phyloP scores from a whole-genome alignment of 495 filamentous ascomycete species.

The Cercophora scortea region DNA sequence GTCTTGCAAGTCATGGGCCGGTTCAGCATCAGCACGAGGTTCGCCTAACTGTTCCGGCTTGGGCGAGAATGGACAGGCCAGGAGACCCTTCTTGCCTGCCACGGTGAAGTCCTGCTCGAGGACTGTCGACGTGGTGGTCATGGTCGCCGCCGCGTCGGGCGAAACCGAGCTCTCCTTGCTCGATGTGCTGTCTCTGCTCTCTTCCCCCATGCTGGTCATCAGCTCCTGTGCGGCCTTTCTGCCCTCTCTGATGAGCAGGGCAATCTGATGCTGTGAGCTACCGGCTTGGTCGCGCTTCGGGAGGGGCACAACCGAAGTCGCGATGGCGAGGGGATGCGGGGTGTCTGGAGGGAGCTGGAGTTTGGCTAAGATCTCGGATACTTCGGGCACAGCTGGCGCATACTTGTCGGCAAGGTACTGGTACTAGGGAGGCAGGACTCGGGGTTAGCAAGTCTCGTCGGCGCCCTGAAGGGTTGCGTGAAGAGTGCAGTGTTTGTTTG shows the following conservation, averaged over 20 bases:
- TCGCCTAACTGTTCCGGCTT: conserved; percentile 16
- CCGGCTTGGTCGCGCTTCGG: conserved; percentile 31
- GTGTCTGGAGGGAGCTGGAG: conserved; percentile 47
- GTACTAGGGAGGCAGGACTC: conserved; percentile 26
- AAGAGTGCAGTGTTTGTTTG: conserved; percentile 22
- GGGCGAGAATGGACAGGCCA: conserved; percentile 53
- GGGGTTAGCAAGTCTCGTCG: conserved; percentile 9
- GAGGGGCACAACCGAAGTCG: conserved; percentile 41
- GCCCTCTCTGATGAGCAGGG: conserved; percentile 47
- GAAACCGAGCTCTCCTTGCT: conserved; percentile 32
- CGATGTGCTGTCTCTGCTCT: conserved; percentile 28
- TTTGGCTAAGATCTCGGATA: conserved; percentile 45
- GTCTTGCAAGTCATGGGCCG: conserved; percentile 17
- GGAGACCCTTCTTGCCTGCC: conserved; percentile 49
- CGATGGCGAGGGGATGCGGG: conserved; percentile 32
- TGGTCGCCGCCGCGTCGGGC: conserved; percentile 23
- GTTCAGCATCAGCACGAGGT: conserved; percentile 1
- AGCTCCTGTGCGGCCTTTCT: conserved; percentile 40
- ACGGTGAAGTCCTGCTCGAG: conserved; percentile 62
- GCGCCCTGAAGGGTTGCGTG: background rate
- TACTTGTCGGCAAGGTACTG: conserved; percentile 51
- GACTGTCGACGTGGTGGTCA: conserved; percentile 45
- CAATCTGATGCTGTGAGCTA: conserved; percentile 44
- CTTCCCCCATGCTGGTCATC: conserved; percentile 29
- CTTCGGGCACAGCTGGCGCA: conserved; percentile 43